A percentile compares a stretch with the other conserved stretches of the same genome.
Conservation (phyloP, 2,329 filamentous ascomycete species). For the Phialemonium atrogriseum region DNA sequence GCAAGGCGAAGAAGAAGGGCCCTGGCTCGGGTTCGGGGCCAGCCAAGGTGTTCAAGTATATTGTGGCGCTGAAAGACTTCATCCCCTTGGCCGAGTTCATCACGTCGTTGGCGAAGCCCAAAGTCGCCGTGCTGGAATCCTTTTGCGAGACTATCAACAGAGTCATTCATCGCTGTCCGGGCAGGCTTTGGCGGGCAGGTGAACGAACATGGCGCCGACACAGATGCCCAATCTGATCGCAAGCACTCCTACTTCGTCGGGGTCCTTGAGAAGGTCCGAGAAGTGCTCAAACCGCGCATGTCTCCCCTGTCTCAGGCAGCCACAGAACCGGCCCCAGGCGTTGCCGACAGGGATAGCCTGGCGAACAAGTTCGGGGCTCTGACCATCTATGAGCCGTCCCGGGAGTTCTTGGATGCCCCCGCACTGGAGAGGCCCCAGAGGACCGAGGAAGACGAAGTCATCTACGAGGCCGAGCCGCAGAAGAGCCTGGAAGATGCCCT, state of each 20-base stretch:
- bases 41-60: conserved; percentile 18
- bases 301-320: not conserved
- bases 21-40: not conserved
- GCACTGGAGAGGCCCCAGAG: conserved; percentile 14
- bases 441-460: conserved; percentile 8
- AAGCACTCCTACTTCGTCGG: conserved; percentile 24
- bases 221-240: conserved; percentile 14
- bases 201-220: conserved; percentile 6
- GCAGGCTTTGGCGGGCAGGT: conserved; percentile 17
- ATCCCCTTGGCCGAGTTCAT: conserved; percentile 28
- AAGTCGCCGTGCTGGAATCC: conserved; percentile 18
- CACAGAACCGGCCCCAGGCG: not conserved
- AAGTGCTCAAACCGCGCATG: conserved; percentile 17
- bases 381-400: conserved; percentile 27
- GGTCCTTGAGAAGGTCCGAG: conserved; percentile 24
- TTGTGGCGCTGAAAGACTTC: conserved; percentile 28
- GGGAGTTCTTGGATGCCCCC: conserved; percentile 24
- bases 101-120: conserved; percentile 13
- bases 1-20: conserved; percentile 12
- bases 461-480: conserved; percentile 23
- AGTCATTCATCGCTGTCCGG: conserved; percentile 27
- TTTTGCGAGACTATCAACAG: conserved; percentile 24
- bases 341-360: conserved; percentile 4
- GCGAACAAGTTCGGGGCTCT: conserved; percentile 26
- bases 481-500: conserved; percentile 16